Conservation (phyloP, 73 alveolate genomes). For the Paramecium primaurelia region DNA sequence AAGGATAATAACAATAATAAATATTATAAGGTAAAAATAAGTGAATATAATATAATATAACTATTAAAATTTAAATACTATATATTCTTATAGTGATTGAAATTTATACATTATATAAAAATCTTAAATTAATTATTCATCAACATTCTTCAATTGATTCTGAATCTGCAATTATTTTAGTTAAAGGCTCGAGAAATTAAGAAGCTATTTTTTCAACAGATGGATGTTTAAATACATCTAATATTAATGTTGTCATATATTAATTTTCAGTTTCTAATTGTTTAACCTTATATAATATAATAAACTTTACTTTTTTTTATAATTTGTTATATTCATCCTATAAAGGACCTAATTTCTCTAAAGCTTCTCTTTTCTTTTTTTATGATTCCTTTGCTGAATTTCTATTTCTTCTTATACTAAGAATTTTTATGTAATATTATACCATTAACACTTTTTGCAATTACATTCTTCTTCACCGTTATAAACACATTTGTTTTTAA, state of each 20-base stretch:
- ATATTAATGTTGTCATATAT: neutral
- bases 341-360: slow-evolving; percentile 54
- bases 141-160: slow-evolving; percentile 12
- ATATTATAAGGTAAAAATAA: neutral
- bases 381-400: slow-evolving; percentile 62
- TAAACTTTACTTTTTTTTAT: slow-evolving; percentile 9
- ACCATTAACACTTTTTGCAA: slow-evolving; percentile 62
- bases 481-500: slow-evolving; percentile 53
- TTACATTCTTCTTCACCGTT: slow-evolving; percentile 59
- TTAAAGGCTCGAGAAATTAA: slow-evolving; percentile 20
- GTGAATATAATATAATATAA: neutral
- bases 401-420: slow-evolving; percentile 62
- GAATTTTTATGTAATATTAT: neutral
- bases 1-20: neutral
- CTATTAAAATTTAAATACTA: neutral
- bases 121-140: neutral
- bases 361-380: slow-evolving; percentile 61
- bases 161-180: neutral
- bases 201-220: slow-evolving; percentile 3
- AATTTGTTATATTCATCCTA: slow-evolving; percentile 21
- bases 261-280: neutral
- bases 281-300: neutral
- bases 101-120: neutral
- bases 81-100: neutral
- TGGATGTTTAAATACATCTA: slow-evolving; percentile 38